These are phyloP conservation scores for Lasiosphaeria hispida DNA, from an alignment of 495 filamentous ascomycete genomes.

Conservation along the genomic window DNA sequence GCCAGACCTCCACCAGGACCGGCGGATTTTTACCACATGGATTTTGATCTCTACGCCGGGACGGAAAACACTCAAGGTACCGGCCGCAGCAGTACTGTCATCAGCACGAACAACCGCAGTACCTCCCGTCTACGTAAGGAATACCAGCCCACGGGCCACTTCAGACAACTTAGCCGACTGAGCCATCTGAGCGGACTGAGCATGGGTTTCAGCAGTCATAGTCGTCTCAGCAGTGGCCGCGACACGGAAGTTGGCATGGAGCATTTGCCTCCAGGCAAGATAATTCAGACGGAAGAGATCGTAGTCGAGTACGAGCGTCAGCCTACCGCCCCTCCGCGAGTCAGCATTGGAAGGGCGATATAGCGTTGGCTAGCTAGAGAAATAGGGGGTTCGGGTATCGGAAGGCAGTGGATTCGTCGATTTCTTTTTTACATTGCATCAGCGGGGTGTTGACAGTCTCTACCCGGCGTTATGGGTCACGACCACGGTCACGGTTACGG, in stretches of 20 bases:
- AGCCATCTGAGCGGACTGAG: slow-evolving; percentile 23
- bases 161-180: slow-evolving; percentile 20
- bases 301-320: slow-evolving; percentile 24
- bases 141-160: slow-evolving; percentile 9
- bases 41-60: slow-evolving; percentile 22
- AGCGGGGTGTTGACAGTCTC: too few species aligned
- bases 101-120: slow-evolving; percentile 20
- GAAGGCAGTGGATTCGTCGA: too few species aligned
- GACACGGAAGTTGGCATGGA: neutral
- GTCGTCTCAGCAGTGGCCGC: slow-evolving; percentile 3
- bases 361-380: neutral
- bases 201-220: slow-evolving; percentile 15
- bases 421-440: too few species aligned
- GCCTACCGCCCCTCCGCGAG: neutral
- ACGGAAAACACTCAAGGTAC: slow-evolving; percentile 21
- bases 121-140: slow-evolving; percentile 22
- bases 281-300: slow-evolving; percentile 27
- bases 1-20: slow-evolving; percentile 24
- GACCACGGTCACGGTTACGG: too few species aligned
- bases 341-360: slow-evolving; percentile 18
- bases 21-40: slow-evolving; percentile 25
- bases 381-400: too few species aligned
- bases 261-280: slow-evolving; percentile 22
- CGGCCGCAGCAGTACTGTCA: slow-evolving; percentile 24
- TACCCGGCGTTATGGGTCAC: too few species aligned